These are phyloP conservation scores for Sphaerosporella brunnea DNA, from an alignment of 495 filamentous ascomycete species.

Conservation along the genomic window DNA sequence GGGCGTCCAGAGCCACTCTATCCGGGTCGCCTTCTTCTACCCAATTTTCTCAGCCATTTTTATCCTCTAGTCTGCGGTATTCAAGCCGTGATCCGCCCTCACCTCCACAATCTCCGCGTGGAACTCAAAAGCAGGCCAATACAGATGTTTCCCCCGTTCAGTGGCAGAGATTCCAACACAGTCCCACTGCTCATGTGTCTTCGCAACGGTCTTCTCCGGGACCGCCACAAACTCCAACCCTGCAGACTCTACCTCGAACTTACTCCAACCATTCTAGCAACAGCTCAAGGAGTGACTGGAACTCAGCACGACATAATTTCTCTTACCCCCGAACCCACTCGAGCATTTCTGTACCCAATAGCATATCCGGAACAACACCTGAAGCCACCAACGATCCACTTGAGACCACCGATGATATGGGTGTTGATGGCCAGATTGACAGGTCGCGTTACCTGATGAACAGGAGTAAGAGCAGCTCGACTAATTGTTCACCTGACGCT, in stretches of 20 bases:
- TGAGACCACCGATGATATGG: background rate
- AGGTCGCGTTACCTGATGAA: background rate
- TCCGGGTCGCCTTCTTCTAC: too few relatives aligned
- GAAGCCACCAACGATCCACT: background rate
- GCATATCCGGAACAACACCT: background rate
- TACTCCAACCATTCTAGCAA: background rate
- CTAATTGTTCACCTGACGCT: constrained; percentile 1
- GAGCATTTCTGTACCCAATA: background rate
- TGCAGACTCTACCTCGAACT: background rate
- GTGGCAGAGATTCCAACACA: too few relatives aligned
- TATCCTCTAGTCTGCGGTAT: too few relatives aligned
- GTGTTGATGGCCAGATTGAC: constrained; percentile 6
- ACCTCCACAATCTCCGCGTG: too few relatives aligned
- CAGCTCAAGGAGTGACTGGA: background rate
- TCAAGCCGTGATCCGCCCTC: too few relatives aligned
- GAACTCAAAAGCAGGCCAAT: too few relatives aligned
- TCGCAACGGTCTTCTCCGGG: too few relatives aligned
- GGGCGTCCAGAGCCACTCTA: too few relatives aligned
- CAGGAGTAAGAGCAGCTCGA: constrained; percentile 3
- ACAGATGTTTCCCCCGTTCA: too few relatives aligned
- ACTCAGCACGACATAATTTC: background rate
- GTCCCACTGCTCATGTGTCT: too few relatives aligned
- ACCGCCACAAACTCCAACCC: background rate
- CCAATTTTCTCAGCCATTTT: too few relatives aligned
- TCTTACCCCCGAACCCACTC: background rate